Conservation (phyloP, 352 stramenopile genomes). For the Phytophthora pseudosyringae region DNA sequence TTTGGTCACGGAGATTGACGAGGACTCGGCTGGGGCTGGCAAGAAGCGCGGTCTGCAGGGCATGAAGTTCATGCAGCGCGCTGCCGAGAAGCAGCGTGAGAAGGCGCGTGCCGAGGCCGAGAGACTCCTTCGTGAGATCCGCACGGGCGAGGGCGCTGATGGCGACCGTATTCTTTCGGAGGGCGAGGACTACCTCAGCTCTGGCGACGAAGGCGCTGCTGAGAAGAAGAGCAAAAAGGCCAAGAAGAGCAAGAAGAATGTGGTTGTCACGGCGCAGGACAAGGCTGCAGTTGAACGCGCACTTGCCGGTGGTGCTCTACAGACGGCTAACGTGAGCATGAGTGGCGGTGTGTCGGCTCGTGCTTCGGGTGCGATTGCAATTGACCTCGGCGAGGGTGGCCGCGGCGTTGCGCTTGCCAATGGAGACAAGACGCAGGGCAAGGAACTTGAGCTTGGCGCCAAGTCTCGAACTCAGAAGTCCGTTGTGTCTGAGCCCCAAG, state of each 20-base stretch:
- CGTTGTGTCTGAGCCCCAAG: constrained; percentile 8
- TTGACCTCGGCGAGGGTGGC: constrained; percentile 71
- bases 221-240: constrained; percentile 35
- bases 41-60: constrained; percentile 91
- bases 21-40: constrained; percentile 50
- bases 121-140: constrained; percentile 94
- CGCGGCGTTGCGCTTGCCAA: constrained; percentile 31
- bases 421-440: constrained; percentile 27
- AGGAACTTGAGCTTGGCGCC: constrained; percentile 44
- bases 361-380: constrained; percentile 64
- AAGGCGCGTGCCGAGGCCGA: constrained; percentile 93
- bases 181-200: constrained; percentile 53
- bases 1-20: constrained; percentile 79
- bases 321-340: constrained; percentile 76
- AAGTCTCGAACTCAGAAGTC: constrained; percentile 26
- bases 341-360: constrained; percentile 72
- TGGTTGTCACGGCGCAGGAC: constrained; percentile 57
- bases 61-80: constrained; percentile 99
- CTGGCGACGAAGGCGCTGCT: constrained; percentile 41
- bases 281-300: constrained; percentile 59
- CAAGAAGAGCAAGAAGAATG: constrained; percentile 51
- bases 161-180: constrained; percentile 73
- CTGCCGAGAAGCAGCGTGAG: constrained; percentile 95
- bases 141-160: constrained; percentile 83
- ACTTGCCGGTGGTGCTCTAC: constrained; percentile 56